Evolutionary conservation across 2,329 filamentous ascomycete genomes (phyloP), one percentile per base, ranked within the genome.

Genomic region (Neopestalotiopsis rosae): DNA sequence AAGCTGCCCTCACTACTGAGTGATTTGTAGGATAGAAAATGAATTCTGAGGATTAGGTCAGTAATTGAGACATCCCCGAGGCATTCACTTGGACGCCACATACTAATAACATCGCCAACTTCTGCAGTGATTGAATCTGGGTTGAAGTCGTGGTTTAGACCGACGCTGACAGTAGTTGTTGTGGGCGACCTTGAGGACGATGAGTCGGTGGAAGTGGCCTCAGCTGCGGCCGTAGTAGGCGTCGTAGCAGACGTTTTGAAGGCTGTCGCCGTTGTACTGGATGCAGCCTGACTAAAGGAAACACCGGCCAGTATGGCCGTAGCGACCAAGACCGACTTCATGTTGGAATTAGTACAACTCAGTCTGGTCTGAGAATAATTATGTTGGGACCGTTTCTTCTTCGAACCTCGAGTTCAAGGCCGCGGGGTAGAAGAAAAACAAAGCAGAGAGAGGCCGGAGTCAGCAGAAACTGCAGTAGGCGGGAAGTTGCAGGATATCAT

Each of bases 11-110:
- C 3, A 66, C 63, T 10, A 66, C 63, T 10, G 63, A 66, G 32
- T 66, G 63, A 32, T 66, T 66, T 58, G 42, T 34, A 13, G 63
- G 63, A 28, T 34, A 66, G 20, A 66, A 66, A 4, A 45, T 38
- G 20, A 66, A 66, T 38, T 57, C 63, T 66, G 6, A 13, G 12
- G 6, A 17, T 4, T 12, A n/a, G 24, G 20, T 64, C 13, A 49
- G 6, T 49, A 45, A 38, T 6, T 52, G 7, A n/a, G 10, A 1
- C 4, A 9, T n/a, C 49, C 34, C 30, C n/a, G 17, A 12, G 34
- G 34, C 34, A 38, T 7, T 45, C 4, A 12, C 14, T 49, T 28
- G 14, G 6, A 0, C 13, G 14, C 13, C 14, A 56, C 63, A 14
- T 40, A 66, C 63, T 57, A 10, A 66, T 57, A 0, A 24, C n/a